Base-by-base conservation (phyloP, 179 eudicot genomes). In the Spergularia azorica region DNA sequence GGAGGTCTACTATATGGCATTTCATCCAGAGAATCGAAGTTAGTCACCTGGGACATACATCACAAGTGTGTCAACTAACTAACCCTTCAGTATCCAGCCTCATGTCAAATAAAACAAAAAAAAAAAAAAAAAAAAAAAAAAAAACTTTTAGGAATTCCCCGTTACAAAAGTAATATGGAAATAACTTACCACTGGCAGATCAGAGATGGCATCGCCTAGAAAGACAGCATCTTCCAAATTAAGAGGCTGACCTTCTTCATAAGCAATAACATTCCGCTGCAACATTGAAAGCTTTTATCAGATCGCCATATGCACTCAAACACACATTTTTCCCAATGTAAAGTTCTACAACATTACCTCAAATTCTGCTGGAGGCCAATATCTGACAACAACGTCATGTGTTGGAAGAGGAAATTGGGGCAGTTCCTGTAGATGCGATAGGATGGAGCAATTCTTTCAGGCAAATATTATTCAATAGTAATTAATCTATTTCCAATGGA, bases 351-450 rank as follows among this genome's bases (percentile, higher is more conserved):
- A 57, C 71, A 39, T 57, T 88, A 93, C 97, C 99, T 93, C 97
- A 83, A 95, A 95, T 82, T 93, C 96, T 67, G 71, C n/a, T 17
- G 97, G 91, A 64, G 95, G 88, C 90, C 92, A 83, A 74, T 85
- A 87, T 80, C 79, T 85, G 65, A 90, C 89, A 16, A 93, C 86
- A 63, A 90, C 97, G 77, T 93, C 97, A 84, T 95, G 97, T 10
- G 94, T 89, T 48, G 98, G 99, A 80, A 92, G 96, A 20, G 98
- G 98, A 88, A 91, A 96, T 69, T 86, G 98, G 48, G 99, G 99
- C 26, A 95, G 77, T 76, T 78, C 87, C 93, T 93, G 90, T 82
- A 77, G 65, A 38, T 51, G 38, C 56, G 13, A 79, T 77, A 80
- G 61, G 60, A 41, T 5, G 68, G 72, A 56, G 39, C 41, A 67